phyloP scores from a whole-genome alignment of 352 stramenopile genomes.

The Phytophthora pistaciae region DNA sequence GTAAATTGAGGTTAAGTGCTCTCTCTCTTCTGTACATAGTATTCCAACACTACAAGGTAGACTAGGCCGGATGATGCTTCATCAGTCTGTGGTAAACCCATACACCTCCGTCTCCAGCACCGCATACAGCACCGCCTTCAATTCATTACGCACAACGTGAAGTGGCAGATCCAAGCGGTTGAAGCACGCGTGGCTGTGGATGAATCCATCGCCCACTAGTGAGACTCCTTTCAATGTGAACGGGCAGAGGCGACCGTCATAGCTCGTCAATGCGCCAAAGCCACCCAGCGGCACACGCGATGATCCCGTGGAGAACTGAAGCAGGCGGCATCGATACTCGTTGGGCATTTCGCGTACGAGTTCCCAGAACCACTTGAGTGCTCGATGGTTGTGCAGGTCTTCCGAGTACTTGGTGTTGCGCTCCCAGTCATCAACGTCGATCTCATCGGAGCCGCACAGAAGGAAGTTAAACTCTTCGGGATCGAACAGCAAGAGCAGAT shows the following conservation, averaged over 20 bases:
- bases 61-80: neutral
- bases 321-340: conserved; percentile 52
- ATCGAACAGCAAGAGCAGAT: conserved; percentile 95
- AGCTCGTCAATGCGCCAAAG: conserved; percentile 58
- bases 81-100: conserved; percentile 68
- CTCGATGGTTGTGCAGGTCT: conserved; percentile 36
- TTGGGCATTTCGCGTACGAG: conserved; percentile 78
- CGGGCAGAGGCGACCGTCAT: conserved; percentile 57
- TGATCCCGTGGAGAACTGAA: conserved; percentile 69
- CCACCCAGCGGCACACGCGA: conserved; percentile 61
- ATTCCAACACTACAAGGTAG: neutral
- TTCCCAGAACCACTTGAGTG: conserved; percentile 50
- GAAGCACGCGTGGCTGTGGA: conserved; percentile 72
- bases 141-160: conserved; percentile 89
- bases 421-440: conserved; percentile 95
- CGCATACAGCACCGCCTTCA: conserved; percentile 58
- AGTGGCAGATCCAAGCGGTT: conserved; percentile 94
- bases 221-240: conserved; percentile 57
- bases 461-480: conserved; percentile 96
- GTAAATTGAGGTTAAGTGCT: conserved; percentile 16
- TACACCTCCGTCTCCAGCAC: conserved; percentile 62
- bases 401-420: conserved; percentile 70
- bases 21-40: neutral
- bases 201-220: conserved; percentile 45
- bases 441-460: conserved; percentile 93